These are phyloP conservation scores for Aspergillus tubingensis DNA, from an alignment of 2,329 filamentous ascomycete species.

Conservation along the genomic window DNA sequence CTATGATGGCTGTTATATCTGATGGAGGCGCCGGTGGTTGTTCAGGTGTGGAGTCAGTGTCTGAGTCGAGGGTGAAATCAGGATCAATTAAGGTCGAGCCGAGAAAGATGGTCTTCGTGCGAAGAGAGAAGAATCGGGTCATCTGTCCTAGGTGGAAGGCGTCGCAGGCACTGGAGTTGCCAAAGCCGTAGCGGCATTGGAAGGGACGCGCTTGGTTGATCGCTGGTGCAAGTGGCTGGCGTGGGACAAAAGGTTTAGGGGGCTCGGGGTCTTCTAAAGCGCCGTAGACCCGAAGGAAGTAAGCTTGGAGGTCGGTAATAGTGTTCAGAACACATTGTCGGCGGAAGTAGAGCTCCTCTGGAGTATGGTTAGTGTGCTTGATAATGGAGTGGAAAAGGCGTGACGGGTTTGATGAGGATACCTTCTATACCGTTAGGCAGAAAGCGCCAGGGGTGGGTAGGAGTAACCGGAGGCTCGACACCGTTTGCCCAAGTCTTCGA, in stretches of 20 bases:
- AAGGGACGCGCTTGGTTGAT: conserved; percentile 28
- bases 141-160: conserved; percentile 49
- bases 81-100: conserved; percentile 43
- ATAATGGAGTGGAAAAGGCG: too few species aligned
- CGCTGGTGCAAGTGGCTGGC: conserved; percentile 16
- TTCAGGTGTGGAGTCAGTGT: background rate
- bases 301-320: conserved; percentile 44
- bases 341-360: conserved; percentile 47
- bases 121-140: conserved; percentile 44
- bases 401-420: conserved; percentile 20
- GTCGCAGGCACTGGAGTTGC: conserved; percentile 46
- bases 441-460: conserved; percentile 38
- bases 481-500: conserved; percentile 40
- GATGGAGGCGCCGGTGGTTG: conserved; percentile 20
- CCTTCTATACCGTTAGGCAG: conserved; percentile 44
- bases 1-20: conserved; percentile 38
- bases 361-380: conserved; percentile 6
- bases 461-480: conserved; percentile 23
- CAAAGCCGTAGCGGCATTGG: conserved; percentile 46
- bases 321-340: conserved; percentile 46
- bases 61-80: conserved; percentile 25
- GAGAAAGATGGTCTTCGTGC: conserved; percentile 45
- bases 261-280: conserved; percentile 32
- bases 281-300: conserved; percentile 46
- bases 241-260: conserved; percentile 19